Conservation (phyloP, 2,329 filamentous ascomycete species). For the Diaporthe batatas region DNA sequence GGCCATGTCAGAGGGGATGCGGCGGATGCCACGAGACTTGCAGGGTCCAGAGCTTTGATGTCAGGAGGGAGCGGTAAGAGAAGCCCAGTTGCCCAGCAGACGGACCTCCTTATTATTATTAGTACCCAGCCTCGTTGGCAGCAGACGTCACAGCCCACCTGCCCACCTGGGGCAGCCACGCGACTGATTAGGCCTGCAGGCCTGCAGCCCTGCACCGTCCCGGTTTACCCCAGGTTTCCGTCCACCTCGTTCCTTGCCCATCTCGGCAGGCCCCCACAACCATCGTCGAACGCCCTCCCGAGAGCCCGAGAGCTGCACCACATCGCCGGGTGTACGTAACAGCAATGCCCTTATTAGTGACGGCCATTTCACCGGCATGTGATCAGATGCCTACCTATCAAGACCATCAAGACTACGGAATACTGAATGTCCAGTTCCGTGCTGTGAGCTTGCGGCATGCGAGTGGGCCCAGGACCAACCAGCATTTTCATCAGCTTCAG, state of each 20-base stretch:
- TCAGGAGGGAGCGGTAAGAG: conserved; percentile 24
- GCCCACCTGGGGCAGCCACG: conserved; percentile 27
- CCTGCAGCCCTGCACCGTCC: not conserved
- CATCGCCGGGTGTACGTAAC: conserved; percentile 7
- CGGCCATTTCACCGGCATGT: not conserved
- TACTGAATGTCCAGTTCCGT: not conserved
- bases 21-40: conserved; percentile 48
- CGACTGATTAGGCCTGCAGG: not conserved
- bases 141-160: conserved; percentile 29
- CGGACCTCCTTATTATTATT: not conserved
- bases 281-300: not conserved
- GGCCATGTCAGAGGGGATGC: conserved; percentile 45
- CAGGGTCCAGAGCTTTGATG: conserved; percentile 16
- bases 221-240: not conserved
- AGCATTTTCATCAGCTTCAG: not conserved
- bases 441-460: too few species aligned
- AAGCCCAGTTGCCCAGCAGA: conserved; percentile 16
- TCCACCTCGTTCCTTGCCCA: conserved; percentile 6
- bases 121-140: conserved; percentile 6
- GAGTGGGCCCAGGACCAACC: not conserved
- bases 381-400: not conserved
- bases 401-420: not conserved
- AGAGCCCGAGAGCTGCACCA: not conserved
- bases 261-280: conserved; percentile 17
- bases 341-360: not conserved